Conservation (phyloP, 805 yeast genomes). For the Ogataea nitratoaversa region DNA sequence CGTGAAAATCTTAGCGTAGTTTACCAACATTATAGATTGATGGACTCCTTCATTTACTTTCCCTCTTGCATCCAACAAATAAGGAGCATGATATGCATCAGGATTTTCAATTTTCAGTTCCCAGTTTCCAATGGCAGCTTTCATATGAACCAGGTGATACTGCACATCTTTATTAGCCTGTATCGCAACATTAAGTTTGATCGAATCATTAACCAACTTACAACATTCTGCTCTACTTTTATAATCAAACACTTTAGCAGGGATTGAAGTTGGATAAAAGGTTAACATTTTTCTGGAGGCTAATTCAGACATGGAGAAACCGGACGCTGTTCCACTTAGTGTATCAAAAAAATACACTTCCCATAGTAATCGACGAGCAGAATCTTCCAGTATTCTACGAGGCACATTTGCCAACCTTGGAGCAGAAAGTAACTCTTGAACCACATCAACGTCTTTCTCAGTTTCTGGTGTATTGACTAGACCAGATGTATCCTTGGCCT, state of each 20-base stretch:
- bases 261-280: conserved; percentile 36
- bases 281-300: conserved; percentile 34
- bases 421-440: conserved; percentile 11
- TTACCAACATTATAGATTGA: conserved; percentile 43
- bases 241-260: conserved; percentile 39
- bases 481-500: conserved; percentile 14
- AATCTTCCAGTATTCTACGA: conserved; percentile 23
- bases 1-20: conserved; percentile 51
- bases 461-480: conserved; percentile 6
- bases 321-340: conserved; percentile 51
- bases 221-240: conserved; percentile 43
- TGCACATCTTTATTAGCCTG: conserved; percentile 36
- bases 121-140: conserved; percentile 48
- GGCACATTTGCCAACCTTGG: conserved; percentile 21
- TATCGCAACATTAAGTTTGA: conserved; percentile 42
- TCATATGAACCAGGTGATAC: conserved; percentile 35
- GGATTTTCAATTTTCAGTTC: conserved; percentile 44
- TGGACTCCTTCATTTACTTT: conserved; percentile 50
- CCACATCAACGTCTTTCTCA: conserved; percentile 10
- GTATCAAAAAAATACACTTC: conserved; percentile 49
- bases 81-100: conserved; percentile 37
- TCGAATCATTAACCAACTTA: conserved; percentile 46
- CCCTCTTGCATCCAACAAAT: conserved; percentile 39
- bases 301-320: conserved; percentile 38
- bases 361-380: conserved; percentile 47